These are phyloP conservation scores for Trypanosomatidae sp. DNA, from an alignment of 208 protist species.

Conservation along the genomic window DNA sequence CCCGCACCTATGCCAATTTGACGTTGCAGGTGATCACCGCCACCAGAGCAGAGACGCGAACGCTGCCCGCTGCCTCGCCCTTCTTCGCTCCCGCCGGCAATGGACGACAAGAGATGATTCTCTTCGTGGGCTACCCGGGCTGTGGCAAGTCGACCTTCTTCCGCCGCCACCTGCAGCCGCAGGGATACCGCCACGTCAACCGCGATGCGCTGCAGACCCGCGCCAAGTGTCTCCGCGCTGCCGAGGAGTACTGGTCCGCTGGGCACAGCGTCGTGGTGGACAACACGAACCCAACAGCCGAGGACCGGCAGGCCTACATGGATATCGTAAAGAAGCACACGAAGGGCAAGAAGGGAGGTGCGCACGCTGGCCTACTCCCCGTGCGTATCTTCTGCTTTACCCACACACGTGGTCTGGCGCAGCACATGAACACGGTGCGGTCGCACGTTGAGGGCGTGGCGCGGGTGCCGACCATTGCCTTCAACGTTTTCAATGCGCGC, in stretches of 20 bases:
- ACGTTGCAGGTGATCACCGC: slow-evolving; percentile 24
- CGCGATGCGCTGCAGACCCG: slow-evolving; percentile 77
- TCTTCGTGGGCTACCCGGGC: slow-evolving; percentile 85
- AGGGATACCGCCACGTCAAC: slow-evolving; percentile 85
- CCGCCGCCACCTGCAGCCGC: slow-evolving; percentile 64
- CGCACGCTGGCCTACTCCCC: slow-evolving; percentile 11
- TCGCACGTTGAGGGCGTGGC: slow-evolving; percentile 32
- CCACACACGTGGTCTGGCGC: slow-evolving; percentile 48
- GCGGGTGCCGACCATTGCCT: slow-evolving; percentile 54
- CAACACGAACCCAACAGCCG: slow-evolving; percentile 80
- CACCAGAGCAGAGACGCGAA: not conserved
- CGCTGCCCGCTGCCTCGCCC: slow-evolving; percentile 18
- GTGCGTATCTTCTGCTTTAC: slow-evolving; percentile 76
- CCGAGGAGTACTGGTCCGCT: slow-evolving; percentile 34
- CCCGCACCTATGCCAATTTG: slow-evolving; percentile 50
- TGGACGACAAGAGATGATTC: slow-evolving; percentile 87
- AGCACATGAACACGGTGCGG: slow-evolving; percentile 81
- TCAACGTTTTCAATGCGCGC: slow-evolving; percentile 53
- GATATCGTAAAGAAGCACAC: slow-evolving; percentile 29
- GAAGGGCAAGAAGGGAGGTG: not conserved
- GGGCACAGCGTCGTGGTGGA: slow-evolving; percentile 89
- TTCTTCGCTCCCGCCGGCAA: slow-evolving; percentile 11
- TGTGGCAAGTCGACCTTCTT: slow-evolving; percentile 92
- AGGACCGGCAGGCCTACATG: slow-evolving; percentile 60
- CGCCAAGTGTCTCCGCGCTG: slow-evolving; percentile 58